Evolutionary conservation across 2,329 filamentous ascomycete genomes (phyloP).

Genomic region (Alternaria viburni): DNA sequence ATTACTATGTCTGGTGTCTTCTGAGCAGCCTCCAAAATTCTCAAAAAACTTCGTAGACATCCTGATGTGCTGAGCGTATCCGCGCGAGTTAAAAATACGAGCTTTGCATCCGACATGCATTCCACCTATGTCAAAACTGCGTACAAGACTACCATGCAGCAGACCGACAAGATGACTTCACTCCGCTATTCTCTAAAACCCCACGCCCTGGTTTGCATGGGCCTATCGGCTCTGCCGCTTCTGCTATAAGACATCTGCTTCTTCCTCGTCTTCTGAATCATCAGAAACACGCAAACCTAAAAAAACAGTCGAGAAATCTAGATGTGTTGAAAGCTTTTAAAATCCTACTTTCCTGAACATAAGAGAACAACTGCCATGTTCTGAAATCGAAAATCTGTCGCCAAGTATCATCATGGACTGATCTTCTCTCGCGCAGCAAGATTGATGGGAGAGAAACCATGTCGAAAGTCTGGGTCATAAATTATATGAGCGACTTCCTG

Average conservation of each 20-base stretch:
- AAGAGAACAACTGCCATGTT: accelerated
- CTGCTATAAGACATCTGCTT: not conserved
- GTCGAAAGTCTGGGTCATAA: not conserved
- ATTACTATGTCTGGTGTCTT: no score
- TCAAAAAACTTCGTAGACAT: no score
- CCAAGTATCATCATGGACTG: no score
- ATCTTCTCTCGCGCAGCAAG: not conserved
- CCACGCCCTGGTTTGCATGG: not conserved
- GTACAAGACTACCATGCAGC: not conserved
- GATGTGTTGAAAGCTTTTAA: not conserved
- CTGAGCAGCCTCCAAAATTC: no score
- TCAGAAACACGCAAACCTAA: not conserved
- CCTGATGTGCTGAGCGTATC: not conserved
- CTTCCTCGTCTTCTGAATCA: not conserved
- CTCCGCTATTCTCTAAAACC: not conserved
- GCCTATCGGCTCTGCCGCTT: not conserved
- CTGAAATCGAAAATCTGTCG: not conserved
- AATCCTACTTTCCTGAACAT: not conserved
- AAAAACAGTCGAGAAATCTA: no score
- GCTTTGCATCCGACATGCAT: not conserved
- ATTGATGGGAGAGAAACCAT: accelerated
- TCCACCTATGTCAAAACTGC: not conserved
- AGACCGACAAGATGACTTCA: accelerated
- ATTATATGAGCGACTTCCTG: no score
- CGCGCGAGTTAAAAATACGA: accelerated